Evolutionary conservation across 352 stramenopile species (phyloP), one percentile per base, ranked within the genome.

Genomic region (Globisporangium radiosum): DNA sequence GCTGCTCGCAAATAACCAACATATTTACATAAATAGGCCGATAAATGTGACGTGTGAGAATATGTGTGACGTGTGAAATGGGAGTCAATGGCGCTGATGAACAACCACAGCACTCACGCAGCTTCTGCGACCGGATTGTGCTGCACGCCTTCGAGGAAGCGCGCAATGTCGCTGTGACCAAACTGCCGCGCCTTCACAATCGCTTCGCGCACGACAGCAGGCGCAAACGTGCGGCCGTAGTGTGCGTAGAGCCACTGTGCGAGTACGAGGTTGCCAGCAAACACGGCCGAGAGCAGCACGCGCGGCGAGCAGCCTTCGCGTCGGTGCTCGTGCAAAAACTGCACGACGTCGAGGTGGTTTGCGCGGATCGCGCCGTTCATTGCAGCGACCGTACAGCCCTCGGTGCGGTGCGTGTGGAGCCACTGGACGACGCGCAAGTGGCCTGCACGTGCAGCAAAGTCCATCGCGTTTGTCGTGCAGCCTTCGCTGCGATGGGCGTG

Each of bases 291-390:
- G 10, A 54, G 39, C 53, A 65, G 25, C 38, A 54, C 59, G 33
- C 54, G 40, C 13, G 59, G 45, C 33, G 59, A 50, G 38, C 59
- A 56, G 10, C 59, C 59, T 56, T 65, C 59, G 5, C 6, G 43
- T 7, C 59, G 33, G 11, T 65, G n/a, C 38, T 45, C 7, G 36
- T 65, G 40, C 15, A 65, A 37, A 13, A 54, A 65, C 43, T 65
- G 52, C 11, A 65, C 59, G 4, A 62, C 54, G 5, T 59, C n/a
- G 11, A 65, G 51, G 37, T 60, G 38, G 38, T 61, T 54, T 4
- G 6, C 50, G 3, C 59, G 47, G 38, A 55, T 56, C 53, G 52
- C 59, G 40, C 59, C 45, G 38, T 62, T 54, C 54, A 61, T 65
- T 13, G 59, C 59, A 14, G 38, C 33, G 13, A 49, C 49, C 6